Evolutionary conservation across 2,329 filamentous ascomycete genomes (phyloP).

Genomic region (Clonostachys sp.): DNA sequence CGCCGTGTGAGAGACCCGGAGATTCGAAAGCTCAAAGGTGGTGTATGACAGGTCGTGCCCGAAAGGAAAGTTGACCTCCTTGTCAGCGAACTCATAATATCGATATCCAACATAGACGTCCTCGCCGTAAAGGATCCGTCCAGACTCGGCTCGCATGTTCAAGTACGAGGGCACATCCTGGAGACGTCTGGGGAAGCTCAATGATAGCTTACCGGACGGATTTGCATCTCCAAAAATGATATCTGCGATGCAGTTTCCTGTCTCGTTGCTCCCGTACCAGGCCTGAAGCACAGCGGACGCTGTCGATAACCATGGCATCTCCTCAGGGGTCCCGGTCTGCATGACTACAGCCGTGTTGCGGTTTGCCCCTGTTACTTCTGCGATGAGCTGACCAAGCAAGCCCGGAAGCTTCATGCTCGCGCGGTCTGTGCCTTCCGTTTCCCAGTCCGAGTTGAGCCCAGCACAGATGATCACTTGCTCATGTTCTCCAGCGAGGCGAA

Average conservation of each 20-base stretch:
- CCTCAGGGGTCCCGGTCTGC: slow-evolving; percentile 72
- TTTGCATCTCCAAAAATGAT: slow-evolving; percentile 71
- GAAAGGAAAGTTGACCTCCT: slow-evolving; percentile 68
- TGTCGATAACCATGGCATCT: slow-evolving; percentile 64
- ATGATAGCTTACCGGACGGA: slow-evolving; percentile 69
- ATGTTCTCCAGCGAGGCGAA: slow-evolving; percentile 60
- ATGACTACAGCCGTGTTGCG: slow-evolving; percentile 68
- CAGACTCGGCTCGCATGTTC: slow-evolving; percentile 68
- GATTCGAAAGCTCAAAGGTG: slow-evolving; percentile 52
- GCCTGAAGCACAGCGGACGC: slow-evolving; percentile 64
- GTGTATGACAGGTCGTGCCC: slow-evolving; percentile 79
- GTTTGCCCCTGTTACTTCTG: slow-evolving; percentile 61
- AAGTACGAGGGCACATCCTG: slow-evolving; percentile 73
- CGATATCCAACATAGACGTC: slow-evolving; percentile 79
- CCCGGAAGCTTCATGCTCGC: slow-evolving; percentile 75
- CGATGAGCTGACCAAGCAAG: slow-evolving; percentile 65
- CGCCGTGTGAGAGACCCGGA: slow-evolving; percentile 33
- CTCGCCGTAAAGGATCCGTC: slow-evolving; percentile 72
- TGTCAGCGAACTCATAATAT: slow-evolving; percentile 69
- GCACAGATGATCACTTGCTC: slow-evolving; percentile 77
- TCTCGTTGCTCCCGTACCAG: slow-evolving; percentile 84
- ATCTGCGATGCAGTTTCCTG: slow-evolving; percentile 75
- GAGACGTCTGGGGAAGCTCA: slow-evolving; percentile 64
- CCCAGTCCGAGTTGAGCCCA: slow-evolving; percentile 77
- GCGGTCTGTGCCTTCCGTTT: slow-evolving; percentile 74